Base-by-base conservation (phyloP, 1,139 yeast species). In the Saccharomyces hybrid region DNA sequence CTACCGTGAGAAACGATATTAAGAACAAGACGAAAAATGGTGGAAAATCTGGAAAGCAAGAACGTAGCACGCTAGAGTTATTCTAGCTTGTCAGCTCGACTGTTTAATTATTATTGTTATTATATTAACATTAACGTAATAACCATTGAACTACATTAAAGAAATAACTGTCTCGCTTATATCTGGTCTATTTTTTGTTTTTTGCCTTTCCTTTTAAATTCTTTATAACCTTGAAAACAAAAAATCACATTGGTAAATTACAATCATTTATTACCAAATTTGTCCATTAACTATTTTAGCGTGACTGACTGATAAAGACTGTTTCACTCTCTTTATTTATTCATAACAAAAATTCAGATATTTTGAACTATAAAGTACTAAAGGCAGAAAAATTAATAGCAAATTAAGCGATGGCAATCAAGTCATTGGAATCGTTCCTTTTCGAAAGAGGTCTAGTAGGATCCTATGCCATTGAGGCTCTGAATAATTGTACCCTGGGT, bases 401-500 rank as follows among this genome's bases (percentile, higher is more conserved):
- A 52, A 41, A 20, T 8, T 25, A 11, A 38, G 23, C 11, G 20
- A 68, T 68, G 70, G 65, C 71, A 57, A 83, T 88, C 64, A 84
- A 79, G 65, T 78, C 90, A 7, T 77, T 89, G 56, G 96, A 89
- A 62, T 76, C 85, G 4, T 84, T 79, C 67, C 75, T 85, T 48
- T 82, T 83, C 62, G 96, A 88, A 63, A 79, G 87, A 57, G 80
- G 84, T 57, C 72, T 85, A 55, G 84, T 83, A 50, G 78, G 80
- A 56, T 75, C 83, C 25, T 73, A 82, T 60, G 83, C 93, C 13
- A 76, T 89, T 61, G 88, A 85, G 46, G 73, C 82, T 8, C 74
- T 90, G 59, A 81, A 77, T 58, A 83, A 84, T 64, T 79, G 91
- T 46, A 81, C 85, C 14, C 72, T 90, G 52, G 97, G 96, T 53